Evolutionary conservation across 495 filamentous ascomycete species (phyloP), one percentile per base, ranked within the genome.

Genomic region (Podospora appendiculata): DNA sequence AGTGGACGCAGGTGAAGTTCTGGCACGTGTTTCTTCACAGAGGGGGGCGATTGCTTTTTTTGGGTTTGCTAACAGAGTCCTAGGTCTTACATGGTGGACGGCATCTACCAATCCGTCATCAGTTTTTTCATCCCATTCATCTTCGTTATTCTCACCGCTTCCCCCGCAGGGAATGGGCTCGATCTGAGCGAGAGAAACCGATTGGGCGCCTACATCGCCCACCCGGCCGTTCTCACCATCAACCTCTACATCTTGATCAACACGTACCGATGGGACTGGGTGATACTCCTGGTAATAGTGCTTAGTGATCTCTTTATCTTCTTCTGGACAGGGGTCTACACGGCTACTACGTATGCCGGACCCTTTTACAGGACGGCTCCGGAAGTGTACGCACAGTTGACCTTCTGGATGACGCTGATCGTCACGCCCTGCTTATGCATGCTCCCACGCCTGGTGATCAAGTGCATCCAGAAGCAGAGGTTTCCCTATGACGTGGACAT

Each of bases 1-100:
- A 99, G 74, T 99, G 94, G 94, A 96, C 94, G 9, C 87, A 94
- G 60, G 67, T 74, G 41, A 99, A 99, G 68, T 99, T 99, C 68
- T 99, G 94, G 93, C 95, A 75, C 60, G 79, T 69, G 38, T 45
- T 38, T 39, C 7, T 33, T 52, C 4, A 38, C 13, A 38, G 9
- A n/a, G n/a, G n/a, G n/a, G n/a, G n/a, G n/a, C n/a, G n/a, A n/a
- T n/a, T n/a, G n/a, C n/a, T n/a, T 39, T 39, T 39, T 13, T 35
- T 8, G 3, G 43, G 35, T 13, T 17, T 41, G 44, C 48, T 56
- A 53, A 65, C 60, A 48, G 66, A 78, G 60, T 53, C 34, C 12
- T 52, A 95, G 89, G 91, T 58, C 86, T 45, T 97, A 99, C 62
- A 97, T 99, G 94, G 47, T 80, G 50, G 94, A 99, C 71, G 94